Conservation (phyloP, 805 yeast species). For the Zygoascus bituminiphila region DNA sequence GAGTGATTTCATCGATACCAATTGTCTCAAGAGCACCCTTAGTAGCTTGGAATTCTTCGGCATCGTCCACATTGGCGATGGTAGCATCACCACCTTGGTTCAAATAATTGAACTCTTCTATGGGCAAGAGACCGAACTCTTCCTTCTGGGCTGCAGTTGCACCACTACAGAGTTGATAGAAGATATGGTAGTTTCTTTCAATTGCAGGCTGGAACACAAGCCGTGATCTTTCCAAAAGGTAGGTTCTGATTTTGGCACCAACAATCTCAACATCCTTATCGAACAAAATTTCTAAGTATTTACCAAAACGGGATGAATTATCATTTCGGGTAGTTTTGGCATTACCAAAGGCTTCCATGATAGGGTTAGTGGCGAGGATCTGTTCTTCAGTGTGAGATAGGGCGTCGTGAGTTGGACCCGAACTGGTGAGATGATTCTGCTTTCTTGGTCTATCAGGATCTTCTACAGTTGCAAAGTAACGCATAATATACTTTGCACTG, state of each 20-base stretch:
- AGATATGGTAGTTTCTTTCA: constrained; percentile 93
- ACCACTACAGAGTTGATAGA: constrained; percentile 79
- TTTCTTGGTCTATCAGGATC: constrained; percentile 32
- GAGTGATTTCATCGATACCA: constrained; percentile 57
- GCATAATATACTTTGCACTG: constrained; percentile 93
- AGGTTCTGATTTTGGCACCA: constrained; percentile 92
- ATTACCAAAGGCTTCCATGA: constrained; percentile 97
- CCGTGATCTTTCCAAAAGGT: constrained; percentile 86
- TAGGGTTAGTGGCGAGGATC: constrained; percentile 92
- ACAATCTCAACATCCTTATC: constrained; percentile 67
- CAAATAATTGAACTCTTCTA: constrained; percentile 68
- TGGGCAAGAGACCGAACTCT: constrained; percentile 50
- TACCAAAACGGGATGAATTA: constrained; percentile 96
- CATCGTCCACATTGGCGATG: constrained; percentile 77
- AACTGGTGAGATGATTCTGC: constrained; percentile 3
- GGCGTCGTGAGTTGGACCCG: constrained; percentile 36
- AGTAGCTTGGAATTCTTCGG: constrained; percentile 67
- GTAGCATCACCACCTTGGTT: constrained; percentile 76
- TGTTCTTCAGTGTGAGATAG: constrained; percentile 90
- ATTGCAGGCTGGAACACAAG: constrained; percentile 82
- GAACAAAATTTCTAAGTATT: constrained; percentile 85
- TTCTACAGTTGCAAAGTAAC: constrained; percentile 94
- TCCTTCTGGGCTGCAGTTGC: constrained; percentile 43
- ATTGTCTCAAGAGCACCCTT: constrained; percentile 68
- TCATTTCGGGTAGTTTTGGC: constrained; percentile 97